These are phyloP conservation scores for Begonia loranthoides DNA, from an alignment of 306 rosid genomes.

Conservation along the genomic window DNA sequence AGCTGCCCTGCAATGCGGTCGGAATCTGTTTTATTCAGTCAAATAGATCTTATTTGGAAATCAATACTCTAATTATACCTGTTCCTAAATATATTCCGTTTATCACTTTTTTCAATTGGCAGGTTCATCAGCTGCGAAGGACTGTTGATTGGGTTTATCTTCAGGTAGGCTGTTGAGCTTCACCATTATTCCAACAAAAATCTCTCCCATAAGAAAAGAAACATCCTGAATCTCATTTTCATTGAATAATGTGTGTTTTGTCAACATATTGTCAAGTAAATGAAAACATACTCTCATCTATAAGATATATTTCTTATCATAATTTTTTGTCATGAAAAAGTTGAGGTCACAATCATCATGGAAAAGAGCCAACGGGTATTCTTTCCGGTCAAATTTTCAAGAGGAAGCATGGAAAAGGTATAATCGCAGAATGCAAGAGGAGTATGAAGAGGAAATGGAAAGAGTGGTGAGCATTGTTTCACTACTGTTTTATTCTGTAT, in stretches of 20 bases:
- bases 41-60: not conserved
- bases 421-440: conserved; percentile 81
- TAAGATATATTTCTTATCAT: not conserved
- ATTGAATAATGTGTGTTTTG: not conserved
- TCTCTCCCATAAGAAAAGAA: not conserved
- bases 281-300: not conserved
- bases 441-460: conserved; percentile 94
- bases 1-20: no score
- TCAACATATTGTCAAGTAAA: not conserved
- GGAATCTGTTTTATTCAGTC: not conserved
- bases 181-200: not conserved
- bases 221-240: not conserved
- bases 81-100: not conserved
- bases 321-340: conserved; percentile 37
- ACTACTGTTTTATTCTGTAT: not conserved
- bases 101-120: conserved; percentile 21
- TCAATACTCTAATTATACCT: not conserved
- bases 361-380: conserved; percentile 40
- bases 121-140: conserved; percentile 78
- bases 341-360: conserved; percentile 45
- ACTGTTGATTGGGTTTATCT: conserved; percentile 63
- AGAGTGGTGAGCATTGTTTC: conserved; percentile 56
- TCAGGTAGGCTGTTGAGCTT: conserved; percentile 35
- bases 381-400: conserved; percentile 59
- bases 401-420: conserved; percentile 85